Evolutionary conservation across 768 basidiomycete genomes (phyloP).

Genomic region (Dioszegia aurantiaca): DNA sequence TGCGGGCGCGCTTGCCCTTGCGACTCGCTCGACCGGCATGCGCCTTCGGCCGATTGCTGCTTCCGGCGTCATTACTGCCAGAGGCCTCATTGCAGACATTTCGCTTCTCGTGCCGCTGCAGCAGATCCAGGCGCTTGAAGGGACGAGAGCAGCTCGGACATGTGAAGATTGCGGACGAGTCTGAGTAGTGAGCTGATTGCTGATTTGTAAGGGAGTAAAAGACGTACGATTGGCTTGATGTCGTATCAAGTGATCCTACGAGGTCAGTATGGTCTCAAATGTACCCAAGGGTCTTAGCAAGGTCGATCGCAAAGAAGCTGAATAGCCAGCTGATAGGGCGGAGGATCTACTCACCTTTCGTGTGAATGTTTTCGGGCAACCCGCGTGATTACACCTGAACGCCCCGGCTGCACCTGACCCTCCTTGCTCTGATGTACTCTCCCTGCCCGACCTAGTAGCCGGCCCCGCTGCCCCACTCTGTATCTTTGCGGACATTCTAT

Average conservation of each 20-base stretch:
- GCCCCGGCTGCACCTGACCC: background rate
- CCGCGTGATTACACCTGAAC: slow-evolving; percentile 25
- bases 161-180: slow-evolving; percentile 18
- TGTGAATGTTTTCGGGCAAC: slow-evolving; percentile 40
- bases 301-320: no score
- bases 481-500: no score
- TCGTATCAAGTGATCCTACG: slow-evolving; percentile 37
- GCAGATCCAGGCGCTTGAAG: slow-evolving; percentile 40
- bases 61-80: background rate
- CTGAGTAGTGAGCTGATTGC: no score
- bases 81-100: slow-evolving; percentile 26
- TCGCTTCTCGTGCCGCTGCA: slow-evolving; percentile 38
- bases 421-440: background rate
- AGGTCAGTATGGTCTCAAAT: background rate
- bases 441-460: background rate
- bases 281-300: no score
- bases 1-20: background rate
- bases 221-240: slow-evolving; percentile 43
- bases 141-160: slow-evolving; percentile 29
- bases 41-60: background rate
- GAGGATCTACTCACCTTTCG: slow-evolving; percentile 43
- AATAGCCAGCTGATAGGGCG: no score
- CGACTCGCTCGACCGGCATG: background rate
- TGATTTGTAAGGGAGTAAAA: no score
- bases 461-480: no score